Evolutionary conservation across 306 rosid genomes (phyloP), one percentile per base, ranked within the genome.

Genomic region (Begonia loranthoides): DNA sequence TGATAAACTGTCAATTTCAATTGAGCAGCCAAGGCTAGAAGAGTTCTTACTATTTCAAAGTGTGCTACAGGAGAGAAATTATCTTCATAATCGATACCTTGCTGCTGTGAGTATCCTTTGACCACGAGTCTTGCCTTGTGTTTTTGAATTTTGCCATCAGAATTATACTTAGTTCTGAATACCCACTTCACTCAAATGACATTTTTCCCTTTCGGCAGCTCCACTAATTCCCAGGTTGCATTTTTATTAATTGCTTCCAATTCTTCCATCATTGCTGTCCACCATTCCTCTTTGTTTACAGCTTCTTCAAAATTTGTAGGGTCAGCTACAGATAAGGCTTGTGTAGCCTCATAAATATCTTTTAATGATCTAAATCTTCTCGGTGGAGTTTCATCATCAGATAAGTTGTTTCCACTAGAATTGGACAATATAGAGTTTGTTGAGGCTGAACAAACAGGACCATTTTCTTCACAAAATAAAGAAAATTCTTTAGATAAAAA

Each of bases 311-410:
- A 57, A 11, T 39, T 41, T 11, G 22, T 45, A 17, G 51, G 50
- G 7, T 57, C 51, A 1, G 51, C 17, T 41, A 44, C 40, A 56
- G 16, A 9, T 16, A 41, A 45, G 17, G 49, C 60, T 15, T 15
- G 19, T 41, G 15, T 3, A 39, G 60, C 16, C 16, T 56, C 61
- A 44, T 57, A 57, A 4, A 57, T 45, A 6, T 57, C 61, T 17
- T 4, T 19, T 12, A 57, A 57, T 9, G 51, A 17, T 13, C 61
- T 17, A 4, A 57, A 12, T 45, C 51, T 17, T 45, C 17, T 16
- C 21, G 21, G 2, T 17, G 21, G 21, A 17, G 21, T 17, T 17
- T 17, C 21, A 17, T 15, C 3, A 17, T 4, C 10, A 10, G 40
- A 45, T 57, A 19, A 44, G 11, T 11, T 15, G 19, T 17, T n/a